Conservation (phyloP, 176 grass and related monocot genomes). For the Oryza punctata region DNA sequence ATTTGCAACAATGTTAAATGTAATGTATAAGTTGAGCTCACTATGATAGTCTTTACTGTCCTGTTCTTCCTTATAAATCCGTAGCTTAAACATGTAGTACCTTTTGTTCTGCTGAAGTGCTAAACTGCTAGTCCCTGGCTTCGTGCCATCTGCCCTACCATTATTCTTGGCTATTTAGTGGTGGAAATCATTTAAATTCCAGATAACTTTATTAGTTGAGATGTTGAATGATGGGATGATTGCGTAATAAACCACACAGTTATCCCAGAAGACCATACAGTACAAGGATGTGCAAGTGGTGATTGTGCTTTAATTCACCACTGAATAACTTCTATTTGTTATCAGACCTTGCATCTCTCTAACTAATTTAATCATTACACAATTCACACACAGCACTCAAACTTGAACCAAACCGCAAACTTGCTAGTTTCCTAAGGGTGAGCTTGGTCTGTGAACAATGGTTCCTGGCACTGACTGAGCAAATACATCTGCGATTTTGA, state of each 20-base stretch:
- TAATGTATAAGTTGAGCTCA: neutral
- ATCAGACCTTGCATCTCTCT: neutral
- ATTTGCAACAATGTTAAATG: neutral
- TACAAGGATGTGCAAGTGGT: neutral
- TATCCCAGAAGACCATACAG: neutral
- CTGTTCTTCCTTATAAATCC: neutral
- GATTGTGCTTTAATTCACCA: neutral
- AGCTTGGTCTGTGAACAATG: neutral
- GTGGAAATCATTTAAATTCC: neutral
- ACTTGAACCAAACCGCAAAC: neutral
- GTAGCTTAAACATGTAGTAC: neutral
- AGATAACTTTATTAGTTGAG: neutral
- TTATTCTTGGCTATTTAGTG: neutral
- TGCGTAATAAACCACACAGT: neutral
- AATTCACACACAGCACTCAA: neutral
- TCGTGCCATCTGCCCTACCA: neutral
- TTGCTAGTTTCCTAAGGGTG: neutral
- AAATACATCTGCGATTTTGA: neutral
- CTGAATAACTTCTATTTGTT: neutral
- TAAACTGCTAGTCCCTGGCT: neutral
- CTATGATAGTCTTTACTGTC: neutral
- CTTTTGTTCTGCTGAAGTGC: neutral
- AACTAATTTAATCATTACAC: neutral
- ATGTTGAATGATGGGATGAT: neutral
- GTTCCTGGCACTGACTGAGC: neutral